Conservation (phyloP, 257 asterid genomes). For the Craterostigma plantagineum region DNA sequence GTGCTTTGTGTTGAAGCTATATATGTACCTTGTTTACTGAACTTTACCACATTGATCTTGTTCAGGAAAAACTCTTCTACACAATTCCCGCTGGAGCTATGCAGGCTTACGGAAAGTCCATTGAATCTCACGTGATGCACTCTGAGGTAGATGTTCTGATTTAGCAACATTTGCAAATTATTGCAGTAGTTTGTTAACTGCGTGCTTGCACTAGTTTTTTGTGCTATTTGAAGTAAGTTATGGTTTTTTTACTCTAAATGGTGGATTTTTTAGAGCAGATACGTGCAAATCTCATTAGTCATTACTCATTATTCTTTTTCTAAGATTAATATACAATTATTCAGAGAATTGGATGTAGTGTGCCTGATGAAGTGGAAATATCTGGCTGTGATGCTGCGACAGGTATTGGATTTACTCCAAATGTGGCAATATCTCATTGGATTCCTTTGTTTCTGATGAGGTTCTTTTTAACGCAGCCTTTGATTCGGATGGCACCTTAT, state of each 20-base stretch:
- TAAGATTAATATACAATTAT: conserved; percentile 6
- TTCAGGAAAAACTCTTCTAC: conserved; percentile 75
- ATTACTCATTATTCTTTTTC: conserved; percentile 6
- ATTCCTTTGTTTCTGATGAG: conserved; percentile 8
- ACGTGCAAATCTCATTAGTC: neutral
- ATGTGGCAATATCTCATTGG: conserved; percentile 8
- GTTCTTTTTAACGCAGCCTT: conserved; percentile 21
- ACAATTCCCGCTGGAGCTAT: conserved; percentile 47
- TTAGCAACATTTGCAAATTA: neutral
- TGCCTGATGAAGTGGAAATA: conserved; percentile 70
- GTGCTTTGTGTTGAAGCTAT: neutral
- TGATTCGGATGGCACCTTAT: conserved; percentile 37
- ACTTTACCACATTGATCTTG: conserved; percentile 8
- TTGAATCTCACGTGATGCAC: conserved; percentile 41
- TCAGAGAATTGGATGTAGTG: conserved; percentile 50
- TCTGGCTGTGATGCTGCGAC: conserved; percentile 50
- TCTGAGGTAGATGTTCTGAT: conserved; percentile 37
- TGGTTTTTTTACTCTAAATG: too few species aligned
- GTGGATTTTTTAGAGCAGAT: neutral
- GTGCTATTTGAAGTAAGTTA: too few species aligned
- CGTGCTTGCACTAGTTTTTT: conserved; percentile 5
- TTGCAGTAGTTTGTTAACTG: neutral
- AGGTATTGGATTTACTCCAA: conserved; percentile 26
- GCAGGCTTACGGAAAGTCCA: conserved; percentile 44
- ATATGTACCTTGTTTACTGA: conserved; percentile 6